Evolutionary conservation across 305 asterid genomes (phyloP).

Genomic region (Fraxinus ornus): DNA sequence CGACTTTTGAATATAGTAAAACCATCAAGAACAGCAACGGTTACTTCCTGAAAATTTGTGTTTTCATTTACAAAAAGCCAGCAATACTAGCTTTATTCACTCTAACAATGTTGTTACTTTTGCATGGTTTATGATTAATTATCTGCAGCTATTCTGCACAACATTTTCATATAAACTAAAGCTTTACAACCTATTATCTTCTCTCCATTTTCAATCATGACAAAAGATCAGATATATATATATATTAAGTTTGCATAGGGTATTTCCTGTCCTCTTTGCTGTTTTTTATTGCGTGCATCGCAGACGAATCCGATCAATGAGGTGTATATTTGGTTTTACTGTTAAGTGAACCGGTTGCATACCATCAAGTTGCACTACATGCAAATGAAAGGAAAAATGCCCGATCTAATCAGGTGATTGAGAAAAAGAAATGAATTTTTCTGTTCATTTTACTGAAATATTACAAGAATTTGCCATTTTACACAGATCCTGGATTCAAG

Average conservation of each 20-base stretch:
- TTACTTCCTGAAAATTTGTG: slow-evolving; percentile 18
- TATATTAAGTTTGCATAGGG: background rate
- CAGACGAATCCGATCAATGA: slow-evolving; percentile 36
- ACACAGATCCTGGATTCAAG: background rate
- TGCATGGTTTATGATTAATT: slow-evolving; percentile 21
- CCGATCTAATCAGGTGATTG: slow-evolving; percentile 37
- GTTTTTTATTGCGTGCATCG: slow-evolving; percentile 30
- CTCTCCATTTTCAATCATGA: slow-evolving; percentile 18
- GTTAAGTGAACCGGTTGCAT: slow-evolving; percentile 72
- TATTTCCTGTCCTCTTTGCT: slow-evolving; percentile 23
- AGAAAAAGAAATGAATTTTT: background rate
- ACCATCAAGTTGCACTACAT: slow-evolving; percentile 24
- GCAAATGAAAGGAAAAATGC: slow-evolving; percentile 19
- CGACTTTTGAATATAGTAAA: background rate
- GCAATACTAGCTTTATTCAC: slow-evolving; percentile 47
- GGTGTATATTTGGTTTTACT: slow-evolving; percentile 55
- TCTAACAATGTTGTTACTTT: slow-evolving; percentile 32
- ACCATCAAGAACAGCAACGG: slow-evolving; percentile 21
- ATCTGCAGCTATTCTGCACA: slow-evolving; percentile 15
- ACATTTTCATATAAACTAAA: slow-evolving; percentile 15
- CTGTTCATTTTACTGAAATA: background rate
- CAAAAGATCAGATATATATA: background rate
- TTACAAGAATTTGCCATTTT: background rate
- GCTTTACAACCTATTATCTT: background rate
- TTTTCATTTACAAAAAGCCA: slow-evolving; percentile 23